Evolutionary conservation across 176 grass and related monocot genomes (phyloP).

Genomic region (Miscanthus lutarioriparius): DNA sequence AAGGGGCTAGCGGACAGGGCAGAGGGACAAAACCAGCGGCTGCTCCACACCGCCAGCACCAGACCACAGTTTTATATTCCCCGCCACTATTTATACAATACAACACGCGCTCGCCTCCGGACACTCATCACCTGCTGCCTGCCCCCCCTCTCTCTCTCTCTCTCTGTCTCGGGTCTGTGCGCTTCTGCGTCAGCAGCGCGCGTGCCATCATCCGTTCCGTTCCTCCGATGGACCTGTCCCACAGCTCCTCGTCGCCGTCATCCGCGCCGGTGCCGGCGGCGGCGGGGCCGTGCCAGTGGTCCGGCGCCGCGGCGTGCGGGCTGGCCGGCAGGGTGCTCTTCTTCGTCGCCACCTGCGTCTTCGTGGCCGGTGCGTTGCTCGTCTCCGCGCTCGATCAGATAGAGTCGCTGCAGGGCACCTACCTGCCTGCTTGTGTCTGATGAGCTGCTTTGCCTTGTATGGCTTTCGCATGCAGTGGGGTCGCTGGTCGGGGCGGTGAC

Average conservation of each 20-base stretch:
- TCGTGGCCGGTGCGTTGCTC: conserved; percentile 28
- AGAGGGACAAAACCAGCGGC: conserved; percentile 29
- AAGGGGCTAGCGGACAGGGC: not conserved
- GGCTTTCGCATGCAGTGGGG: conserved; percentile 36
- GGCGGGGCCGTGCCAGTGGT: not conserved
- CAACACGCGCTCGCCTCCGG: not conserved
- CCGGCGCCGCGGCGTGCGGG: conserved; percentile 23
- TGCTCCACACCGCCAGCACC: not conserved
- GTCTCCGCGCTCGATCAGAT: too few relatives aligned
- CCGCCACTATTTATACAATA: conserved; percentile 37
- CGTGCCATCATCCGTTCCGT: too few relatives aligned
- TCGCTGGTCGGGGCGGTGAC: conserved; percentile 57
- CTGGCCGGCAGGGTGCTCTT: conserved; percentile 41
- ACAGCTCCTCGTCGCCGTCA: not conserved
- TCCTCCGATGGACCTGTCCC: conserved; percentile 23
- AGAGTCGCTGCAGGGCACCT: too few relatives aligned
- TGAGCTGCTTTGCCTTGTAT: not conserved
- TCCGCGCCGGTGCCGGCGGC: not conserved
- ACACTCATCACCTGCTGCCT: not conserved
- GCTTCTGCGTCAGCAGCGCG: not conserved
- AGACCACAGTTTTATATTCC: conserved; percentile 40
- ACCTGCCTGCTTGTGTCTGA: not conserved
- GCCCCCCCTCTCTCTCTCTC: not conserved
- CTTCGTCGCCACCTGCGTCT: conserved; percentile 43
- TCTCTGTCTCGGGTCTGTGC: not conserved